Evolutionary conservation across 139 green algal genomes (phyloP), one percentile per base, ranked within the genome.

Genomic region (Marvania coccoides): DNA sequence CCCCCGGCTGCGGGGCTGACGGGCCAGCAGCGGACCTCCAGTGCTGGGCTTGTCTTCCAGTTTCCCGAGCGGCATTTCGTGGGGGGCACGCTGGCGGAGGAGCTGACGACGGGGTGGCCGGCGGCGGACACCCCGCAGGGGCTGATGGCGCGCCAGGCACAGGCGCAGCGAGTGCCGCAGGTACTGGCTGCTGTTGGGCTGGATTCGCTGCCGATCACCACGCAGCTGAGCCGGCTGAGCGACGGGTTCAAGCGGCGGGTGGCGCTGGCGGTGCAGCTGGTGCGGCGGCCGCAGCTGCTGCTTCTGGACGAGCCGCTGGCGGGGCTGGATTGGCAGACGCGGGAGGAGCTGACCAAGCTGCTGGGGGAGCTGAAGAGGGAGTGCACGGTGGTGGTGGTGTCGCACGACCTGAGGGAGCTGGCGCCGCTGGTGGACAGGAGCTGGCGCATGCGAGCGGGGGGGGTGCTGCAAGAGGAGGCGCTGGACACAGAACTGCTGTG

Each of bases 21-120:
- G 1, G 33, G 45, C 0, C 31, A 65, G 28, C 55, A 62, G 30
- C 69, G 81, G 15, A 63, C 74, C 42, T 47, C 68, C 34, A 59
- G 80, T 35, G 79, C 87, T 10, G 91, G 92, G 0, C 70, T 98
- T 23, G 90, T 97, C 23, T 98, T 98, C 61, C 92, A 98, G 80
- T 97, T 97, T 61, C 92, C 92, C 3, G 90, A 97, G 83, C 80
- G 92, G 28, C 90, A 98, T 67, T 97, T 98, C 74, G 65, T 98
- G 23, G 90, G 85, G 1, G 62, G 15, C 15, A 82, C 59, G 0
- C 26, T 81, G 24, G 56, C 28, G 15, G 51, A 73, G 46, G 85
- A 91, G 67, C 68, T 91, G 26, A 83, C 80, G 0, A 77, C 86
- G 55, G 76, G 71, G 0, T 94, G 87, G 85, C 82, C 86, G 1